These are phyloP conservation scores for Hyaloperonospora brassicae DNA, from an alignment of 352 stramenopile genomes.

Conservation along the genomic window DNA sequence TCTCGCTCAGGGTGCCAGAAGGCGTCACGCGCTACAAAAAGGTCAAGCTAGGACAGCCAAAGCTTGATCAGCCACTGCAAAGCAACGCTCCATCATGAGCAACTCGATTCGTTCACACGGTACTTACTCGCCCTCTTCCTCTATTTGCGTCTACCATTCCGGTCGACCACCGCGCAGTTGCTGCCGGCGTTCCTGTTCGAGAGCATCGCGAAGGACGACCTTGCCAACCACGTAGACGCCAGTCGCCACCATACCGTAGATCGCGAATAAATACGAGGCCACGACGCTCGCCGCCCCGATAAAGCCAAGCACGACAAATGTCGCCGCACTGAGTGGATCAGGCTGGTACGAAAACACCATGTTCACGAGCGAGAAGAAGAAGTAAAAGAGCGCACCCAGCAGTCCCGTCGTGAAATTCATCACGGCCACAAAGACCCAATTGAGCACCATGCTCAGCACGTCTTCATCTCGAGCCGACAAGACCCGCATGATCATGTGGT, in stretches of 20 bases:
- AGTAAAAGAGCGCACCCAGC: slow-evolving; percentile 76
- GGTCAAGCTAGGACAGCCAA: no score
- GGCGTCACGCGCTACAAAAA: not conserved
- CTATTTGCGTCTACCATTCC: slow-evolving; percentile 21
- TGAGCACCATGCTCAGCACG: slow-evolving; percentile 63
- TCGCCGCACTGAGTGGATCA: slow-evolving; percentile 60
- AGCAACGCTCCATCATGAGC: no score
- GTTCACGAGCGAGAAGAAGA: slow-evolving; percentile 72
- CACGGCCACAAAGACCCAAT: slow-evolving; percentile 77
- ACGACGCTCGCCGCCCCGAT: slow-evolving; percentile 71
- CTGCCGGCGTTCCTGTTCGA: slow-evolving; percentile 66
- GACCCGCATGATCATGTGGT: slow-evolving; percentile 75
- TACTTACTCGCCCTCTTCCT: not conserved
- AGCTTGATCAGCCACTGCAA: no score
- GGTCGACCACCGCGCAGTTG: slow-evolving; percentile 36
- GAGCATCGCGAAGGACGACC: slow-evolving; percentile 58
- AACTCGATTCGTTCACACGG: not conserved
- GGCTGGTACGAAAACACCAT: slow-evolving; percentile 84
- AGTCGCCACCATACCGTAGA: slow-evolving; percentile 82
- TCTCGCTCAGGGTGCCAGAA: slow-evolving; percentile 11
- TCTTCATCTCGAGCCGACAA: slow-evolving; percentile 67
- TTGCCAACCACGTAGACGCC: slow-evolving; percentile 75
- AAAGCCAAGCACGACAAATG: slow-evolving; percentile 67
- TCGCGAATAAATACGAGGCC: slow-evolving; percentile 76
- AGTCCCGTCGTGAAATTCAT: slow-evolving; percentile 87